These are phyloP conservation scores for Fraxinus sp. DNA, from an alignment of 305 asterid species.

Conservation along the genomic window DNA sequence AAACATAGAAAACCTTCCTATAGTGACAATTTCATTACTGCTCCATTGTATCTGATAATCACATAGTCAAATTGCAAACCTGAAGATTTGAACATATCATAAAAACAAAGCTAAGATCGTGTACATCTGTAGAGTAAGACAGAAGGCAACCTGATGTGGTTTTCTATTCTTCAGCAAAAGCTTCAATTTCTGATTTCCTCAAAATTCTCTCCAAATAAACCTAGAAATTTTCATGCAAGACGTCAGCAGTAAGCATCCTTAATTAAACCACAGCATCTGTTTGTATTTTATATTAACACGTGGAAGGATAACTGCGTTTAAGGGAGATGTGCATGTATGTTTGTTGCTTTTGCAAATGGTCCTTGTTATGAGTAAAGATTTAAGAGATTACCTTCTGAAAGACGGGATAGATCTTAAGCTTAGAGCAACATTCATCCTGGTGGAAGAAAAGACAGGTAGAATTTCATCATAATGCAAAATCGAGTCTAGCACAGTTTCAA, in stretches of 20 bases:
- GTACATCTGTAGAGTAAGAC: not conserved
- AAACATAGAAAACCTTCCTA: not conserved
- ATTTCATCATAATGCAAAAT: conserved; percentile 20
- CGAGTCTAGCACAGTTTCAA: not conserved
- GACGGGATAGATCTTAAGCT: conserved; percentile 84
- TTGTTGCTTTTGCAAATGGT: not conserved
- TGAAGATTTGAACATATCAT: not conserved
- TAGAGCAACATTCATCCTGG: conserved; percentile 99
- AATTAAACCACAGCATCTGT: not conserved
- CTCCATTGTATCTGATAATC: not conserved
- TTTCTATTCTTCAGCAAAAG: conserved; percentile 89
- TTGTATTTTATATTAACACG: not conserved
- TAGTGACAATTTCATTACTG: not conserved
- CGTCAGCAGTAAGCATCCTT: conserved; percentile 14
- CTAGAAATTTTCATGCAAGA: conserved; percentile 41
- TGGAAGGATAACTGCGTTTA: conserved; percentile 8
- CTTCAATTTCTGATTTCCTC: conserved; percentile 95
- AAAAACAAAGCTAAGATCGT: not conserved
- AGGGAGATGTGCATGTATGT: not conserved
- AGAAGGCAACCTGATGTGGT: conserved; percentile 77
- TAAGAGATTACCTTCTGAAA: conserved; percentile 78
- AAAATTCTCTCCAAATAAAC: conserved; percentile 93
- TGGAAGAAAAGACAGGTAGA: conserved; percentile 18
- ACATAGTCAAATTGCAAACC: not conserved
- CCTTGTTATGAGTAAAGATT: conserved; percentile 15